Percentiles rank a stretch among this genome's conserved stretches.
These are phyloP conservation scores for Cydonia oblonga DNA, from an alignment of 331 rosid species.

Conservation along the genomic window DNA sequence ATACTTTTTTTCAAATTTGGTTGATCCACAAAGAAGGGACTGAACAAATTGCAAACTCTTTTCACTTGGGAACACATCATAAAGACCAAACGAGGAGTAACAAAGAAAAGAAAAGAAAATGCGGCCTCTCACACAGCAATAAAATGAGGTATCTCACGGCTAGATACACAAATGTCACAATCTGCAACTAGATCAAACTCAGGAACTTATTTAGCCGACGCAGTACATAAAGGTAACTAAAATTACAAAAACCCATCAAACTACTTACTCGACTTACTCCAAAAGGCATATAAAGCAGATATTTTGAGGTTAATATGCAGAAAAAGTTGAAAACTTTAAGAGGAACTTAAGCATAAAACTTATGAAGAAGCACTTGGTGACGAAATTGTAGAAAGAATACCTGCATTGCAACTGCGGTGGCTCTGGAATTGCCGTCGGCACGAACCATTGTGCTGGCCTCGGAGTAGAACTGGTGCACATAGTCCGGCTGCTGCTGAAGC, in stretches of 20 bases:
- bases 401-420: conserved; percentile 73
- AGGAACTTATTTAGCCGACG: background rate
- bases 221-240: background rate
- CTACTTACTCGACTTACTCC: background rate
- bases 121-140: background rate
- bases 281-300: background rate
- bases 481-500: conserved; percentile 79
- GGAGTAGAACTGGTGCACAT: conserved; percentile 85
- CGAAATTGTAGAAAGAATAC: conserved; percentile 17
- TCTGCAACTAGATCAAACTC: background rate
- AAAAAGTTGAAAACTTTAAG: background rate
- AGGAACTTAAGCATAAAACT: background rate
- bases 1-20: background rate
- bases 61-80: background rate
- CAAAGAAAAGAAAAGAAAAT: background rate
- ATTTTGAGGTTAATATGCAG: background rate
- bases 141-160: background rate
- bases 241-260: background rate
- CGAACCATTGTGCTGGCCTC: conserved; percentile 88
- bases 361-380: background rate
- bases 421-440: conserved; percentile 57
- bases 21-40: background rate
- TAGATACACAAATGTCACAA: background rate
- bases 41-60: background rate
- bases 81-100: background rate